Evolutionary conservation across 2,329 filamentous ascomycete species (phyloP).

Genomic region (Orbilia brochopaga): DNA sequence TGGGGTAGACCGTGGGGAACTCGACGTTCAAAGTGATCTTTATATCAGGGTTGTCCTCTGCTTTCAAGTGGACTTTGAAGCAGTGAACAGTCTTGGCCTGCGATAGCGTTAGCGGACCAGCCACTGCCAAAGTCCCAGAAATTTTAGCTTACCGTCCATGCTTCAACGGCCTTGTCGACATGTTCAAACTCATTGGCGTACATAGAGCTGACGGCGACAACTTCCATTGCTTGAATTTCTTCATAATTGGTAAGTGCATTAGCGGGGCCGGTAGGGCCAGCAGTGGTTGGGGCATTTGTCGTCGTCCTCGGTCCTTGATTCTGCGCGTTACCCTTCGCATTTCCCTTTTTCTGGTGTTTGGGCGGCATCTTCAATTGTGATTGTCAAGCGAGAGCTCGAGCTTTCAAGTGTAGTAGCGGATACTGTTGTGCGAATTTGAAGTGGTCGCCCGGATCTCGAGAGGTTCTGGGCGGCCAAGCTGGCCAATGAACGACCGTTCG

Average conservation of each 20-base stretch:
- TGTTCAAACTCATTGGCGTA: constrained; percentile 87
- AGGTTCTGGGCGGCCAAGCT: constrained; percentile 13
- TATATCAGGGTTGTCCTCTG: constrained; percentile 61
- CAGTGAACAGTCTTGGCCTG: constrained; percentile 57
- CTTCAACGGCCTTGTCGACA: constrained; percentile 67
- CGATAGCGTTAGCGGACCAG: constrained; percentile 37
- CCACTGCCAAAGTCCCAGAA: neutral
- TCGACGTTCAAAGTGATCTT: constrained; percentile 75
- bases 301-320: constrained; percentile 56
- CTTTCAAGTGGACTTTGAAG: constrained; percentile 79
- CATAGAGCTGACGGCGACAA: constrained; percentile 83
- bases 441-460: constrained; percentile 19
- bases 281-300: constrained; percentile 55
- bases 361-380: constrained; percentile 47
- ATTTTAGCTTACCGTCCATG: constrained; percentile 75
- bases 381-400: neutral
- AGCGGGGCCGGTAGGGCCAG: constrained; percentile 56
- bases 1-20: constrained; percentile 89
- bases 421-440: constrained; percentile 12
- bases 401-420: too few species aligned
- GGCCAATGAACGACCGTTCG: constrained; percentile 23
- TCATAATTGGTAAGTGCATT: constrained; percentile 67
- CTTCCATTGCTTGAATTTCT: constrained; percentile 84
- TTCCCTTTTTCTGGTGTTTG: constrained; percentile 53
- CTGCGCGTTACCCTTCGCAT: constrained; percentile 22